Base-by-base conservation (phyloP, 371 early-diverging fungal species). In the Mucor mucedo region DNA sequence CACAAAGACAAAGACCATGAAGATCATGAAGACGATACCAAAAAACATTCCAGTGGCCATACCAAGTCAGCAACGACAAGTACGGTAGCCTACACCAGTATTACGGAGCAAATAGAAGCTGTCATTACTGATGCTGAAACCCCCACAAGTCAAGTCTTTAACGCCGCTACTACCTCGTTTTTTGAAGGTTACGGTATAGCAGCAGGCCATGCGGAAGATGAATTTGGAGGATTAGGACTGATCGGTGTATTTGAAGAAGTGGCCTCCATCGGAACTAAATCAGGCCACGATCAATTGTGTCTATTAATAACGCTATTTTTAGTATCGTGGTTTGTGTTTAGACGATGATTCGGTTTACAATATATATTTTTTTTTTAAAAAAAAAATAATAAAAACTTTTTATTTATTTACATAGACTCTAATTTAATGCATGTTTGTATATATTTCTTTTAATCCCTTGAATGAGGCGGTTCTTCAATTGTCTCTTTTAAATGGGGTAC, bases 401-500 rank as follows among this genome's bases (percentile, higher is more conserved):
- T 21, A 21, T 21, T 42, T 42, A 14, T n/a, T 42, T 42, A 14
- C 44, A 42, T 21, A 21, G 21, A 21, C 21, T 21, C 21, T 21
- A 21, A 21, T 21, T 21, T 21, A 21, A 21, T 21, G 21, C 21
- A 44, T 44, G 16, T 9, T 29, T 42, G 29, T 54, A 33, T 21
- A 38, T 33, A 28, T 29, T 44, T 27, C 10, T 29, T n/a, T 56
- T 42, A 60, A 29, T 60, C 66, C 52, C 8, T 60, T 29, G 44
- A 27, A 39, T 66, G 61, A 41, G 60, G 66, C 27, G 59, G 60
- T 49, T 60, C 57, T 50, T 11, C 30, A 30, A n/a, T 10, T 32
- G 29, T 10, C 1, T 66, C 66, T 45, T 66, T 66, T 13, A 66
- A 32, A 41, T 69, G 69, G 10, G 69, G 69, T 28, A 69, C 64